Conservation (phyloP, 2,329 filamentous ascomycete species). For the Cadophora sp. region DNA sequence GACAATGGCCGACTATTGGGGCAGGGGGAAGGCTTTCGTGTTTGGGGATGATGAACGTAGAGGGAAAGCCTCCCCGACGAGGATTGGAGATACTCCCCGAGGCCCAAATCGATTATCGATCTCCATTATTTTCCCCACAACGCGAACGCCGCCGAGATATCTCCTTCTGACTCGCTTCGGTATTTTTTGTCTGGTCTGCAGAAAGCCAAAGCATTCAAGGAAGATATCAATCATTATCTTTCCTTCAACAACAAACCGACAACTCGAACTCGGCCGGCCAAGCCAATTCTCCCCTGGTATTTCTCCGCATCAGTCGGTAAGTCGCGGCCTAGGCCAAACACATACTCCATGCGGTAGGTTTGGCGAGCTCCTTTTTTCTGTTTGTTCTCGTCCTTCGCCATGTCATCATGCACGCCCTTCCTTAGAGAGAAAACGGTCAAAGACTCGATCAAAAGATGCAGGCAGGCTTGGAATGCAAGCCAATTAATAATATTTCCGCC, state of each 20-base stretch:
- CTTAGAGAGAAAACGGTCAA: not conserved
- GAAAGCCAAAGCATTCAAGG: no score
- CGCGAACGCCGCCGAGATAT: not conserved
- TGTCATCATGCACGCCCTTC: constrained; percentile 11
- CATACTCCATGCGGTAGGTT: not conserved
- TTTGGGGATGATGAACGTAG: not conserved
- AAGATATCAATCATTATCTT: no score
- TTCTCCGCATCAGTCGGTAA: constrained; percentile 13
- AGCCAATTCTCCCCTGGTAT: not conserved
- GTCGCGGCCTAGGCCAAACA: not conserved
- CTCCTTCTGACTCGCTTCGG: no score
- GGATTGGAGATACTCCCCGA: not conserved
- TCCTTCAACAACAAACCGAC: no score
- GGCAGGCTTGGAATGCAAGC: not conserved
- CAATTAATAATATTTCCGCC: constrained; percentile 10
- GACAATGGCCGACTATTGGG: not conserved
- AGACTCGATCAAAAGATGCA: not conserved
- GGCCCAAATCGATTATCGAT: not conserved
- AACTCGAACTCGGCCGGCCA: not conserved
- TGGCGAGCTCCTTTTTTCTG: not conserved
- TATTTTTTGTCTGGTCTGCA: no score
- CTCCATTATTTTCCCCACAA: not conserved
- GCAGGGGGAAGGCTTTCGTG: no score
- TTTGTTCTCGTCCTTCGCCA: not conserved
- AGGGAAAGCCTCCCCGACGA: not conserved